Percentiles rank a stretch among this genome's conserved stretches.
These are phyloP conservation scores for Furcasterigmium furcatum DNA, from an alignment of 2,329 filamentous ascomycete species.

Conservation along the genomic window DNA sequence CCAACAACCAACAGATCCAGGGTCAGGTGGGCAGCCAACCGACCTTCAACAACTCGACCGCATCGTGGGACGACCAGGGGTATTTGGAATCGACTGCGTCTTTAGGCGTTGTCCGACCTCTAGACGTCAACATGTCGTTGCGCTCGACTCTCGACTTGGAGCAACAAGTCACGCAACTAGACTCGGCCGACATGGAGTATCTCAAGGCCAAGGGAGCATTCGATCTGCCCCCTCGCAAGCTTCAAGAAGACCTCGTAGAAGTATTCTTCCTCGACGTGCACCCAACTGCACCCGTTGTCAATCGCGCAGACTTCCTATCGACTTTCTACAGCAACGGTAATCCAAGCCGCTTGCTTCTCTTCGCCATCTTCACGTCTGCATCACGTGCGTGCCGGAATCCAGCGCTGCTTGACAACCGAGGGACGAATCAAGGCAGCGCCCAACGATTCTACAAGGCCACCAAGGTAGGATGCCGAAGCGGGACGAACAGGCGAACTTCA, in stretches of 20 bases:
- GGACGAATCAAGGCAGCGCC: conserved; percentile 10
- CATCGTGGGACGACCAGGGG: no score
- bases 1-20: neutral
- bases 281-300: conserved; percentile 11
- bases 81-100: no score
- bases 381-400: conserved; percentile 10
- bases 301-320: conserved; percentile 6
- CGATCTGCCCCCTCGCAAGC: conserved; percentile 6
- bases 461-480: neutral
- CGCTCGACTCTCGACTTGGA: conserved; percentile 10
- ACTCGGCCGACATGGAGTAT: conserved; percentile 10
- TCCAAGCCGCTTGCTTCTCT: conserved; percentile 11
- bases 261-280: conserved; percentile 11
- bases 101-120: neutral
- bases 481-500: neutral
- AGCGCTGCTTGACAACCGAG: conserved; percentile 7
- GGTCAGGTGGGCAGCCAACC: no score
- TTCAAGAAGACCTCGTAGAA: conserved; percentile 10
- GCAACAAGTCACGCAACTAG: conserved; percentile 5
- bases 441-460: conserved; percentile 11
- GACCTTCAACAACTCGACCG: no score
- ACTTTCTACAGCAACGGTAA: conserved; percentile 6
- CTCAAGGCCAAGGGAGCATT: conserved; percentile 10
- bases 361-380: conserved; percentile 12
- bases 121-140: conserved; percentile 7